Conservation (phyloP, 2,329 filamentous ascomycete species). For the Colletotrichum tamarilloi region DNA sequence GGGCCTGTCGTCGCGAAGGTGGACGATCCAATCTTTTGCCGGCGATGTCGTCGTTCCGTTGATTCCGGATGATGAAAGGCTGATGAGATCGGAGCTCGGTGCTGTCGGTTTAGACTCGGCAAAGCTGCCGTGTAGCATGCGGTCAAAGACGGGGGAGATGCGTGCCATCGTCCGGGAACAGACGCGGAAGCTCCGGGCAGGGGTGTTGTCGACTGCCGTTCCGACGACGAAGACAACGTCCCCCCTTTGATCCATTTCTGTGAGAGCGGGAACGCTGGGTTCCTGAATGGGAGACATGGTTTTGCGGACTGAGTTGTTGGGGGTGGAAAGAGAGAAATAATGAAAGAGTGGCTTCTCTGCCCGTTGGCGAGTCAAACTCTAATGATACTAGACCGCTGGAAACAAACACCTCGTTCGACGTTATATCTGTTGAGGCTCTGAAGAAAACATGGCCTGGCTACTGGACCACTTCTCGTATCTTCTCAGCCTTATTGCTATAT, state of each 20-base stretch:
- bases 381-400: too few species aligned
- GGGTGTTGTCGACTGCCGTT: slow-evolving; percentile 2
- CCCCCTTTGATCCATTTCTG: slow-evolving; percentile 12
- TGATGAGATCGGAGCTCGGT: not conserved
- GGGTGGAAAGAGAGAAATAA: not conserved
- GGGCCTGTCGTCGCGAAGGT: slow-evolving; percentile 45
- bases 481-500: slow-evolving; percentile 8
- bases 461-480: slow-evolving; percentile 15
- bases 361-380: not conserved
- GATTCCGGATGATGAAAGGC: not conserved
- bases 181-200: slow-evolving; percentile 37
- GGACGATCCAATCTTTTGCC: slow-evolving; percentile 40
- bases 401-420: not conserved
- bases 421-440: slow-evolving; percentile 5
- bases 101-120: slow-evolving; percentile 37
- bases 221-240: slow-evolving; percentile 28
- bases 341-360: not conserved
- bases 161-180: slow-evolving; percentile 44
- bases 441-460: not conserved
- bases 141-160: slow-evolving; percentile 43
- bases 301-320: not conserved
- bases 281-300: slow-evolving; percentile 18
- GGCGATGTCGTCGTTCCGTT: not conserved
- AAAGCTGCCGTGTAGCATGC: slow-evolving; percentile 44
- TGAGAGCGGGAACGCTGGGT: slow-evolving; percentile 3